These are phyloP conservation scores for Coniella vitis DNA, from an alignment of 2,329 filamentous ascomycete species.

Conservation along the genomic window DNA sequence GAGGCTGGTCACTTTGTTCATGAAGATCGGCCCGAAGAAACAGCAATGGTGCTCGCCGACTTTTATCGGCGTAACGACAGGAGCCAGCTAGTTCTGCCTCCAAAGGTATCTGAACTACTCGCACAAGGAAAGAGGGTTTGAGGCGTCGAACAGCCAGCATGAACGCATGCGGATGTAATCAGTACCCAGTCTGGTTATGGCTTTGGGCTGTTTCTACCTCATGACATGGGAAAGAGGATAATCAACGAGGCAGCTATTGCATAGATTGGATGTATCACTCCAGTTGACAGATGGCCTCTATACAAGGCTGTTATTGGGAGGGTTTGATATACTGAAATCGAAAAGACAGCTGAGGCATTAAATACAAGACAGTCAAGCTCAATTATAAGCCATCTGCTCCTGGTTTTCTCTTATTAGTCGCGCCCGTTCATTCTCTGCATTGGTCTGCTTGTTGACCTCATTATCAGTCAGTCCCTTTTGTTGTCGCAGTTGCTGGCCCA, in stretches of 20 bases:
- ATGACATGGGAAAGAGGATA: too few species aligned
- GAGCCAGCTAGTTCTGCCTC: constrained; percentile 75
- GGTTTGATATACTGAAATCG: neutral
- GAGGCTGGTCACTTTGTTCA: constrained; percentile 96
- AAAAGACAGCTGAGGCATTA: neutral
- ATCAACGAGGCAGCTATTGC: too few species aligned
- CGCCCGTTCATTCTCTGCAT: constrained; percentile 56
- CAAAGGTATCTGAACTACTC: constrained; percentile 76
- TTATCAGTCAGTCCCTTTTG: constrained; percentile 69
- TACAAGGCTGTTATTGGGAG: too few species aligned
- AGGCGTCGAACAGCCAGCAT: neutral
- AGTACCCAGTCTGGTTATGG: neutral
- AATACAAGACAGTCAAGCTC: neutral
- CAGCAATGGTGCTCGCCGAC: constrained; percentile 75
- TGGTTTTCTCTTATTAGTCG: constrained; percentile 56
- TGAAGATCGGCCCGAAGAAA: constrained; percentile 88
- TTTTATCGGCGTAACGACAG: constrained; percentile 91
- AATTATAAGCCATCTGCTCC: constrained; percentile 52
- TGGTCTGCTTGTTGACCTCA: constrained; percentile 61
- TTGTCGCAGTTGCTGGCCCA: constrained; percentile 62
- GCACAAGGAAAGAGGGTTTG: constrained; percentile 55
- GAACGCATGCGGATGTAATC: neutral
- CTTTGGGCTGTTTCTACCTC: too few species aligned
- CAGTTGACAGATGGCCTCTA: too few species aligned
- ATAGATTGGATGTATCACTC: too few species aligned